Evolutionary conservation across 1,139 yeast genomes (phyloP).

Genomic region (Pichia sp.): DNA sequence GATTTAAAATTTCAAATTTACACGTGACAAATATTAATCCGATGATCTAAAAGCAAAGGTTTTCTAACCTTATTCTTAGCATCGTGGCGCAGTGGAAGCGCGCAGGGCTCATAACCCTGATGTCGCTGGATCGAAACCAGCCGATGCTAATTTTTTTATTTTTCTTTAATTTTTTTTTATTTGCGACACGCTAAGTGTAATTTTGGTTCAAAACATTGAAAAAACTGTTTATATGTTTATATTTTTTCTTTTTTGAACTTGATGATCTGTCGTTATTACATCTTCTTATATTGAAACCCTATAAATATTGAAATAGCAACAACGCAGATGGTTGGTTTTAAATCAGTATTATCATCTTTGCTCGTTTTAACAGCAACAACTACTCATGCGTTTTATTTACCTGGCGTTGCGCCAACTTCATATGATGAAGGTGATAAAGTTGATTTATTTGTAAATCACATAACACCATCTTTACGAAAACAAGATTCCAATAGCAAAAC

Average conservation of each 20-base stretch:
- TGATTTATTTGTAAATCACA: slow-evolving; percentile 79
- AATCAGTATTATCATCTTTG: slow-evolving; percentile 1
- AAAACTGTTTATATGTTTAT: too few relatives aligned
- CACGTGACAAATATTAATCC: too few relatives aligned
- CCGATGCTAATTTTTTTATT: slow-evolving; percentile 68
- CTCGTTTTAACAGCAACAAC: neutral
- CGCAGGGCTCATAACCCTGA: slow-evolving; percentile 78
- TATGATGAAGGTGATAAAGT: slow-evolving; percentile 66
- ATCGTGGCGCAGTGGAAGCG: slow-evolving; percentile 29
- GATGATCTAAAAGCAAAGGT: too few relatives aligned
- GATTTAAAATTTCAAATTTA: too few relatives aligned
- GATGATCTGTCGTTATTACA: too few relatives aligned
- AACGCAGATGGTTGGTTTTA: slow-evolving; percentile 4
- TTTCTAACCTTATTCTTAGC: slow-evolving; percentile 11
- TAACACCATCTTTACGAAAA: slow-evolving; percentile 71
- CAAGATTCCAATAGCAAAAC: slow-evolving; percentile 40
- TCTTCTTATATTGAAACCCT: too few relatives aligned
- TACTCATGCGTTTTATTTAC: slow-evolving; percentile 66
- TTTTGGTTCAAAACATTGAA: neutral
- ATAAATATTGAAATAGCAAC: neutral
- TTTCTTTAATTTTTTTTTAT: neutral
- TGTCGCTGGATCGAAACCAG: slow-evolving; percentile 99
- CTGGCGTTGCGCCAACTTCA: slow-evolving; percentile 93
- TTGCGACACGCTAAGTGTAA: neutral
- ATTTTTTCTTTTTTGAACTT: too few relatives aligned